Conservation (phyloP, 2,329 filamentous ascomycete genomes). For the Ceratocystiopsis sp. region DNA sequence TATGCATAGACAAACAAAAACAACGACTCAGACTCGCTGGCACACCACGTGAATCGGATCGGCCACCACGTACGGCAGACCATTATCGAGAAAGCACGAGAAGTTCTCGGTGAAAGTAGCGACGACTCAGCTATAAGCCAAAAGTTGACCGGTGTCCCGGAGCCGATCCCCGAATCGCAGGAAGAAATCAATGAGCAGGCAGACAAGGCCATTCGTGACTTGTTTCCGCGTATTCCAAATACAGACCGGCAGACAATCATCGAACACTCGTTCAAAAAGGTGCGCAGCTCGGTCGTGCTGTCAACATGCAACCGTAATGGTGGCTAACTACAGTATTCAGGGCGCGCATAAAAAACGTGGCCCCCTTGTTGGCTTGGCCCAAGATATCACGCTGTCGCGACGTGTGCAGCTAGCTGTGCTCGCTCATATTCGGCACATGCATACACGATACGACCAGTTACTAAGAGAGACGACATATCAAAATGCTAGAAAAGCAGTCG, state of each 20-base stretch:
- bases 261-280: slow-evolving; percentile 44
- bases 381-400: slow-evolving; percentile 38
- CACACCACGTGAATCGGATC: slow-evolving; percentile 37
- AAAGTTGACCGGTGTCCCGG: slow-evolving; percentile 20
- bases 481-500: slow-evolving; percentile 43
- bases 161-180: slow-evolving; percentile 43
- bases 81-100: slow-evolving; percentile 40
- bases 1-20: not conserved
- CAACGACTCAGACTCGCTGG: slow-evolving; percentile 13
- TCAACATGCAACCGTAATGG: too few relatives aligned
- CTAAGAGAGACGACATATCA: slow-evolving; percentile 39
- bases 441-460: slow-evolving; percentile 47
- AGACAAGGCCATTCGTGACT: slow-evolving; percentile 42
- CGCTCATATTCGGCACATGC: slow-evolving; percentile 49
- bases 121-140: slow-evolving; percentile 8
- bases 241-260: slow-evolving; percentile 47
- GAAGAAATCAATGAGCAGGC: slow-evolving; percentile 44
- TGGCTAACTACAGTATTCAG: too few relatives aligned
- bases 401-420: slow-evolving; percentile 48
- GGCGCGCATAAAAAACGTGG: slow-evolving; percentile 26
- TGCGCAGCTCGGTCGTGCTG: not conserved
- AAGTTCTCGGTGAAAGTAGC: slow-evolving; percentile 12
- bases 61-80: slow-evolving; percentile 43
- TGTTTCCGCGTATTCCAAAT: slow-evolving; percentile 49
- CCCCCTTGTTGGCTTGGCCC: slow-evolving; percentile 39